These are phyloP conservation scores for Aspergillus campestris DNA, from an alignment of 495 filamentous ascomycete genomes.

Conservation along the genomic window DNA sequence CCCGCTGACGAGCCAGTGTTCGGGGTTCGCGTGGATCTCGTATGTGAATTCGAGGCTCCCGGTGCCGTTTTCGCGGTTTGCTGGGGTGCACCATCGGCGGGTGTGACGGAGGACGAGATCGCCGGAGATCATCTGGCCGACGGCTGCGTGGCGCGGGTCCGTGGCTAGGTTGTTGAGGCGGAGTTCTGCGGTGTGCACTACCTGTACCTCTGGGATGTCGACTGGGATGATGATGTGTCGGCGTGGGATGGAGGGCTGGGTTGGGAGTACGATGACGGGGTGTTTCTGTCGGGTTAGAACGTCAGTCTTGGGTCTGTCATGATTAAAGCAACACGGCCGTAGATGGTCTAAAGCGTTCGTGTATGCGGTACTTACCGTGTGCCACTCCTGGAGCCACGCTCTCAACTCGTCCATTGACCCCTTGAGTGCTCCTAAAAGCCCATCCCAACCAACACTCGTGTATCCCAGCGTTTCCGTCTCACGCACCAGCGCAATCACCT, in stretches of 20 bases:
- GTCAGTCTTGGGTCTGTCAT: too few species aligned
- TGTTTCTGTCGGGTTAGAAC: slow-evolving; percentile 17
- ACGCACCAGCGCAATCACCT: slow-evolving; percentile 36
- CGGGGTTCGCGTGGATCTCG: slow-evolving; percentile 66
- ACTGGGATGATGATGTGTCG: slow-evolving; percentile 52
- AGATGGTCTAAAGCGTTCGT: too few species aligned
- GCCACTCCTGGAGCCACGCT: slow-evolving; percentile 40
- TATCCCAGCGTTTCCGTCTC: slow-evolving; percentile 37
- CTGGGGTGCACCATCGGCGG: slow-evolving; percentile 59
- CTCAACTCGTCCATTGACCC: slow-evolving; percentile 27
- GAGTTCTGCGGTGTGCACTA: slow-evolving; percentile 79
- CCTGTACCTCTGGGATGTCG: slow-evolving; percentile 74
- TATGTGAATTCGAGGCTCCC: slow-evolving; percentile 70
- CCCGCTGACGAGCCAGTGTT: slow-evolving; percentile 80
- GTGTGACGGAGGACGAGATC: slow-evolving; percentile 70
- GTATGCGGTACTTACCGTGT: slow-evolving; percentile 36
- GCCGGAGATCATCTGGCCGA: slow-evolving; percentile 63
- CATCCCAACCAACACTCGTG: slow-evolving; percentile 32
- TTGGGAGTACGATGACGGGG: slow-evolving; percentile 26
- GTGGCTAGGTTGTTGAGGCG: slow-evolving; percentile 35
- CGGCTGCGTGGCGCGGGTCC: slow-evolving; percentile 37
- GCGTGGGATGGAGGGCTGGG: slow-evolving; percentile 22
- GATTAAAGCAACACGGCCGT: too few species aligned
- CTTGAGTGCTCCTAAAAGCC: slow-evolving; percentile 31
- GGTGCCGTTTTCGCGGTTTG: slow-evolving; percentile 26